Evolutionary conservation across 192 early-diverging fungal genomes (phyloP), one percentile per base, ranked within the genome.

Genomic region (Anaeromyces robustus): DNA sequence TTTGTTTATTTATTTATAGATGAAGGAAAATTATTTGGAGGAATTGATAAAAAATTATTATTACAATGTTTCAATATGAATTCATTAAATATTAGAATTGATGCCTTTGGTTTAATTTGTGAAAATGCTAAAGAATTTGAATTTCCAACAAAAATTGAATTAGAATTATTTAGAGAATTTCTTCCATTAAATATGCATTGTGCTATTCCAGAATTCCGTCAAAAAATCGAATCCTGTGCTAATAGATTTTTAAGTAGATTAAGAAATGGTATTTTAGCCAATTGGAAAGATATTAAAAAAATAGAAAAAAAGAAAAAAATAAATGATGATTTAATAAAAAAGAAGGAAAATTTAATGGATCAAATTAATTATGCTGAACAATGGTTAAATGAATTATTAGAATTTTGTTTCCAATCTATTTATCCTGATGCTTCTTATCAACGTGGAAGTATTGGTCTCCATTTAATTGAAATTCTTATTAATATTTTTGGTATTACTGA

Each of bases 351-450:
- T 0, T n/a, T 68, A 68, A 68, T 68, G 52, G 26, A n/a, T 9
- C 52, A 22, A 26, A 68, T 68, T n/a, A n/a, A 68, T n/a, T 2
- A 68, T 26, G 52, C 52, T n/a, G 52, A 68, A 68, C 52, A 68
- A n/a, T 68, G 52, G 52, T 68, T 68, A 68, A 68, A 68, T 68
- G 52, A 68, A 68, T 68, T 68, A 68, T 68, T 68, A n/a, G 52
- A 68, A 68, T 68, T 68, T 9, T n/a, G 52, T n/a, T 28, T 68
- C n/a, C 52, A 68, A 19, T 89, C 91, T 0, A 79, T 95, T n/a
- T 94, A 91, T 43, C 94, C 94, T 19, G 93, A 93, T 43, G 86
- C 90, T 13, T 91, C 92, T 26, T 94, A 90, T 81, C 92, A 92
- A 79, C 88, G 94, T 29, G 88, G 90, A 12, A 90, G 89, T 4